These are phyloP conservation scores for Liquidambar formosana DNA, from an alignment of 164 flowering plant species.

Conservation along the genomic window DNA sequence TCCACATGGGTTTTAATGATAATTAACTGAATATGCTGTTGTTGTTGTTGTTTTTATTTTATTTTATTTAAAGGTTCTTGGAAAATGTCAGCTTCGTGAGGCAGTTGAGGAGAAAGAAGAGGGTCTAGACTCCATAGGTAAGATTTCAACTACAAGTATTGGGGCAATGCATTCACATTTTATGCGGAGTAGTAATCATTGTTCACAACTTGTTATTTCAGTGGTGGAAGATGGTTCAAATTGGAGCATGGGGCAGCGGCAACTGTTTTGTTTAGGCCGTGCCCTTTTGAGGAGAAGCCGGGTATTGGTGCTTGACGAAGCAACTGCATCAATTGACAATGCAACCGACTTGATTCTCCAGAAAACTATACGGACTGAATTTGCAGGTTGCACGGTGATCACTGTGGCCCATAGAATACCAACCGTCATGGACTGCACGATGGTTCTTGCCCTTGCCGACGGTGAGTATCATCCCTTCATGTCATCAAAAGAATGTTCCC, in stretches of 20 bases:
- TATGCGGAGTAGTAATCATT: neutral
- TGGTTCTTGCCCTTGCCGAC: conserved; percentile 56
- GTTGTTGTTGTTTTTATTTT: too few relatives aligned
- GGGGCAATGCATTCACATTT: neutral
- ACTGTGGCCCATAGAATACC: conserved; percentile 32
- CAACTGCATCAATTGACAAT: conserved; percentile 61
- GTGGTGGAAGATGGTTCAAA: conserved; percentile 56
- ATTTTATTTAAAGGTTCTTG: conserved; percentile 25
- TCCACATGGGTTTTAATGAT: neutral
- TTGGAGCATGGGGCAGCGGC: conserved; percentile 69
- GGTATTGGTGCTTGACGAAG: conserved; percentile 62
- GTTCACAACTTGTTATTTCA: neutral
- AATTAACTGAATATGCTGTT: neutral
- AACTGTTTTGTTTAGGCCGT: conserved; percentile 51
- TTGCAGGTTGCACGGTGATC: conserved; percentile 30
- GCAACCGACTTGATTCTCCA: conserved; percentile 52
- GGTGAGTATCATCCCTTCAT: conserved; percentile 29
- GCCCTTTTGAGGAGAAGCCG: conserved; percentile 47
- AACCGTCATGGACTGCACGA: conserved; percentile 38
- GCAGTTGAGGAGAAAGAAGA: conserved; percentile 31
- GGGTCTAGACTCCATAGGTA: conserved; percentile 43
- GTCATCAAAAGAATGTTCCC: too few relatives aligned
- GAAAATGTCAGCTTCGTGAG: conserved; percentile 47
- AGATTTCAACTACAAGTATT: neutral
- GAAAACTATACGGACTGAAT: conserved; percentile 31